Evolutionary conservation across 768 basidiomycete genomes (phyloP).

Genomic region (Podaxis sp.): DNA sequence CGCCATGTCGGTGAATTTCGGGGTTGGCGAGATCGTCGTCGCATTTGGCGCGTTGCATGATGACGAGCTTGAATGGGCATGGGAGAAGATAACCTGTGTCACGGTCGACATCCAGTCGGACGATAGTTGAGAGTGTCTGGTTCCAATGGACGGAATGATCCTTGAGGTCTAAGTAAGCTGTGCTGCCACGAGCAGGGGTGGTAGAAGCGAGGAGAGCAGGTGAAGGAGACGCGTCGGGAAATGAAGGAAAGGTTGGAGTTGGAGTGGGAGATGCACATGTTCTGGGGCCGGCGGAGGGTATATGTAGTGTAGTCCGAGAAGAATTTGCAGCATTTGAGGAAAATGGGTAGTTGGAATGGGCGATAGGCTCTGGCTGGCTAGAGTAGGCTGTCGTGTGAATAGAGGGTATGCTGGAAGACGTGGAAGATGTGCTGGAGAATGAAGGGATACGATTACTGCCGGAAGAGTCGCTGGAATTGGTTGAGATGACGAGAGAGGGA

Average conservation of each 20-base stretch:
- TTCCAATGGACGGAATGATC: constrained; percentile 67
- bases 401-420: constrained; percentile 2
- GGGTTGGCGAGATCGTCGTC: constrained; percentile 51
- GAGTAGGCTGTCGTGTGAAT: not conserved
- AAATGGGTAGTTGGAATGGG: constrained; percentile 12
- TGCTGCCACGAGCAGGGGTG: constrained; percentile 53
- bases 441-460: constrained; percentile 11
- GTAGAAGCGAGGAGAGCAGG: constrained; percentile 7
- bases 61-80: constrained; percentile 62
- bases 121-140: constrained; percentile 47
- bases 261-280: not conserved
- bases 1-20: constrained; percentile 58
- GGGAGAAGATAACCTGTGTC: constrained; percentile 45
- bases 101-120: constrained; percentile 58
- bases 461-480: not conserved
- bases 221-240: not conserved
- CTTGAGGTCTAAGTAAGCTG: constrained; percentile 52
- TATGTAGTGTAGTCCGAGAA: constrained; percentile 5
- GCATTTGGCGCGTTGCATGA: constrained; percentile 56
- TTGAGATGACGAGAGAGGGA: constrained; percentile 15
- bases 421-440: constrained; percentile 13
- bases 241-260: not conserved
- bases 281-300: constrained; percentile 14
- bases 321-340: constrained; percentile 12
- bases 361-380: constrained; percentile 7